phyloP scores from a whole-genome alignment of 2,329 filamentous ascomycete species.

The Anthostomella pinea region DNA sequence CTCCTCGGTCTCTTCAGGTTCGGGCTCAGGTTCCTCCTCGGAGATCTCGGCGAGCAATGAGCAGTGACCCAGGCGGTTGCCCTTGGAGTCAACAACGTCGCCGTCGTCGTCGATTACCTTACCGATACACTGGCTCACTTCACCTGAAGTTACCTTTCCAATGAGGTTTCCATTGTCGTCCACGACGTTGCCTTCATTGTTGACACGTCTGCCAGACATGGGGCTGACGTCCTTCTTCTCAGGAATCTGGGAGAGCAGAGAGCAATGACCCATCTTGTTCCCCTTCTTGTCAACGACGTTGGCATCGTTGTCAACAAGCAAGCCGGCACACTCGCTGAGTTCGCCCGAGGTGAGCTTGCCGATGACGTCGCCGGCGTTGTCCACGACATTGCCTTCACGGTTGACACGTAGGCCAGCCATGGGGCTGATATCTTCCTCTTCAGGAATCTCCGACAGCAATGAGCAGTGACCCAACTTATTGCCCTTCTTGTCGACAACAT shows the following conservation, averaged over 20 bases:
- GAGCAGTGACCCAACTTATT: conserved; percentile 65
- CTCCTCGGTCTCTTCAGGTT: conserved; percentile 53
- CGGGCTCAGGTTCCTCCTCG: conserved; percentile 39
- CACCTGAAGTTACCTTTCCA: conserved; percentile 65
- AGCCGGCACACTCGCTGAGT: conserved; percentile 59
- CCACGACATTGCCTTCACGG: conserved; percentile 54
- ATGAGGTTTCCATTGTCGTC: conserved; percentile 58
- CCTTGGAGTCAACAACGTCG: conserved; percentile 67
- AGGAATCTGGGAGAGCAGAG: conserved; percentile 57
- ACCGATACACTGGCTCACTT: conserved; percentile 59
- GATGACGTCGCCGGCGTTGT: conserved; percentile 57
- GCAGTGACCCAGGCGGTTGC: conserved; percentile 64
- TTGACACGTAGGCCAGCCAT: conserved; percentile 53
- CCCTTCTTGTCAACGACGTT: conserved; percentile 69
- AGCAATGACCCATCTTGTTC: conserved; percentile 64
- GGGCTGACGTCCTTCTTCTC: conserved; percentile 46
- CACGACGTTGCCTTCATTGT: conserved; percentile 55
- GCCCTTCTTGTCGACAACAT: conserved; percentile 68
- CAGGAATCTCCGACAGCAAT: conserved; percentile 44
- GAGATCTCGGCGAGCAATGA: conserved; percentile 60
- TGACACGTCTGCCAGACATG: conserved; percentile 51
- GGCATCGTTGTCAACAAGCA: conserved; percentile 66
- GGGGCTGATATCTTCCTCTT: conserved; percentile 46
- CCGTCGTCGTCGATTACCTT: conserved; percentile 68
- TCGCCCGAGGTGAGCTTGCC: conserved; percentile 68